Base-by-base conservation (phyloP, 176 grass and related monocot species). In the Echinochloa phyllopogon region DNA sequence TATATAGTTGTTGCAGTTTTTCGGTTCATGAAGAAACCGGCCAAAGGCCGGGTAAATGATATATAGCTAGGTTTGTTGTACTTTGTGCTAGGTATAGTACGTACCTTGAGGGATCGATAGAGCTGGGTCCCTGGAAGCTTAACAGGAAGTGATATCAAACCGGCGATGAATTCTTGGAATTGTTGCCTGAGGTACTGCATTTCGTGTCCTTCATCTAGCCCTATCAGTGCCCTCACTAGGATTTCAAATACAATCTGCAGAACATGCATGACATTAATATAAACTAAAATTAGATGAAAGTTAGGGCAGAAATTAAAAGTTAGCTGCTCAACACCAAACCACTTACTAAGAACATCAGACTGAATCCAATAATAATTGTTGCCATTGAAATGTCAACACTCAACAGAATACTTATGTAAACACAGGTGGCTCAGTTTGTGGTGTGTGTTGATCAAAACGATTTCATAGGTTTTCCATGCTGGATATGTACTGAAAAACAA, bases 131-230 rank as follows among this genome's bases (percentile, higher is more conserved):
- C 96, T 1, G 96, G 96, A 84, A 99, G 53, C 75, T 99, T 99
- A 49, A 99, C 74, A 0, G 96, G 96, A 47, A 99, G 75, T 6
- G 93, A 94, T 85, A 96, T 94, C 70, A 99, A 78, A 8, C 96
- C 96, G 3, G 92, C 91, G 70, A 99, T 99, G 74, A 99, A 99
- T 85, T 99, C 96, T 14, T 76, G 77, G 77, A 99, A 99, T 88
- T 96, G 84, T 80, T 91, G 83, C 81, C 90, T 96, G 51, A 99
- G 79, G 66, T 88, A 93, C 81, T 96, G 75, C 93, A 99, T 96
- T 80, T 99, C 84, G 45, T 87, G 60, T 3, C 91, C 90, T 60
- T 88, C 80, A 52, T 94, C 91, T 67, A 96, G 77, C 43, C 96
- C 96, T 16, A 99, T 96, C 74, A 99, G 80, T 3, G 86, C 93